These are phyloP conservation scores for Xylaria grammica DNA, from an alignment of 495 filamentous ascomycete species.

Conservation along the genomic window DNA sequence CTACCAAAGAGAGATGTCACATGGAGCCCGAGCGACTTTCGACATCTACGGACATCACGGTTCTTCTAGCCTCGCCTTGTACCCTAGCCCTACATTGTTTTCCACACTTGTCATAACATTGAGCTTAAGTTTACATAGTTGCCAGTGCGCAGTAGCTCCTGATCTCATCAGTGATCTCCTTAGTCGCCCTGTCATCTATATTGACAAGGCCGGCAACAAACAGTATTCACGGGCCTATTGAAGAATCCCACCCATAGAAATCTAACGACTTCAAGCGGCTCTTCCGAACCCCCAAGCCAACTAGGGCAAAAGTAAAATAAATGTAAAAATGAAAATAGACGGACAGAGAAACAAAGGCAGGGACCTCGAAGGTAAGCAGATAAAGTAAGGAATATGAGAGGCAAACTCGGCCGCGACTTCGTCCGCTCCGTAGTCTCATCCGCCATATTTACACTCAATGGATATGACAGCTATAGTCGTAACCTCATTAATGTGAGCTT, in stretches of 20 bases:
- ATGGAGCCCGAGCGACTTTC: background rate
- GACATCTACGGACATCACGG: background rate
- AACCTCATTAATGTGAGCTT: slow-evolving; percentile 84
- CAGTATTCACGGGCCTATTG: slow-evolving; percentile 66
- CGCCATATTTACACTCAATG: slow-evolving; percentile 69
- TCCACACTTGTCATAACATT: background rate
- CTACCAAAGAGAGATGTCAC: no score
- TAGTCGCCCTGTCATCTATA: slow-evolving; percentile 68
- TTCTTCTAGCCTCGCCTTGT: background rate
- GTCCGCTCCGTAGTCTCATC: slow-evolving; percentile 40
- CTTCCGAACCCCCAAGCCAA: no score
- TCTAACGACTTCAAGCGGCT: background rate
- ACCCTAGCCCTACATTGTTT: no score
- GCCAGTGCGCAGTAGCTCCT: slow-evolving; percentile 59
- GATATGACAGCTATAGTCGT: slow-evolving; percentile 84
- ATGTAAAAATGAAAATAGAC: no score
- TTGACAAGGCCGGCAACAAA: slow-evolving; percentile 72
- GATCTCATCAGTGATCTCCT: slow-evolving; percentile 72
- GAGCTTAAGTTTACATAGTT: slow-evolving; percentile 32
- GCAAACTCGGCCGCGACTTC: background rate
- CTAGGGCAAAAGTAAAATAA: no score
- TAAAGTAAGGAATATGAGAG: background rate
- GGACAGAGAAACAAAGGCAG: background rate
- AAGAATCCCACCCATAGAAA: background rate
- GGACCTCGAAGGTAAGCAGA: background rate